Evolutionary conservation across 805 yeast species (phyloP), one percentile per base, ranked within the genome.

Genomic region (Spathaspora arborariae): DNA sequence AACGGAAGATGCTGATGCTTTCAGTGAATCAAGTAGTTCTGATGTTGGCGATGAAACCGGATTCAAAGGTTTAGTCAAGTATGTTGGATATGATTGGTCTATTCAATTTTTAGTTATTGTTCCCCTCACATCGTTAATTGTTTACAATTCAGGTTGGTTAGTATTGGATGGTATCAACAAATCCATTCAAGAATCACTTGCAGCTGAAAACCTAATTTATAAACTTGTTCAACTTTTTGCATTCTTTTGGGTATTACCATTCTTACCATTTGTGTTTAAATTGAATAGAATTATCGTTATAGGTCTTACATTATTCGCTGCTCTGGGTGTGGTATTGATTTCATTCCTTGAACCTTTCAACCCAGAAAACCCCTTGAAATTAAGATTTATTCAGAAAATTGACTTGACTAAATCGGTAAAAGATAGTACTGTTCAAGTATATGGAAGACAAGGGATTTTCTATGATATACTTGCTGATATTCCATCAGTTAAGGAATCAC

Each of bases 61-160:
- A 13, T 20, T 39, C 4, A 21, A 41, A n/a, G 36, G 24, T 18
- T 10, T 41, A 6, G 34, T 20, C 10, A 37, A 44, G 22, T 37
- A 44, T 22, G 75, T 78, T 41, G 77, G 83, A 36, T 88, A 85
- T 58, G 96, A 85, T 56, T 90, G 97, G 96, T 74, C 84, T 13
- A 52, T 88, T 15, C 96, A 90, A 61, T 88, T 79, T 56, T 53
- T 87, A 26, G 51, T 82, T 1, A 60, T 84, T 15, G 88, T 85
- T 11, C 96, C 97, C 2, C 44, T 84, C 11, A 67, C 85, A 1
- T 67, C 82, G 2, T 73, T 77, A 27, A 57, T 84, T 30, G 57
- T 82, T n/a, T 75, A 79, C 54, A 75, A 78, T 46, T 64, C 75
- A 33, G 83, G 85, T 5, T 76, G 73, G 48, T 63, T 86, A 48